A percentile compares a stretch with the other conserved stretches of the same genome.
phyloP scores from a whole-genome alignment of 2,329 filamentous ascomycete species.

The Leptoxyphium fumago region DNA sequence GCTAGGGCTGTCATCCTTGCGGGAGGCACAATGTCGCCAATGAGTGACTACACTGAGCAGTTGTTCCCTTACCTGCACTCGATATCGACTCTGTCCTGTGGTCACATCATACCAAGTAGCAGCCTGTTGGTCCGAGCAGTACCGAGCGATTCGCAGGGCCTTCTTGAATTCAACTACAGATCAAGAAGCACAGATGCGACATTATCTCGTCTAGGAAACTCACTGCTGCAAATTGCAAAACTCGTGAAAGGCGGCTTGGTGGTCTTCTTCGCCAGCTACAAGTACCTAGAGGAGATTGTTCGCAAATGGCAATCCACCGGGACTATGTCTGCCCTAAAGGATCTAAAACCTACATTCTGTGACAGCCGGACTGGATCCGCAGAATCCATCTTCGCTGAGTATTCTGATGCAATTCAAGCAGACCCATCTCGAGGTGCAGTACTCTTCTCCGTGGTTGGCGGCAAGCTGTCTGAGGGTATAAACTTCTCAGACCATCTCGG shows the following conservation, averaged over 20 bases:
- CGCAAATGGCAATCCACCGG: conserved; percentile 24
- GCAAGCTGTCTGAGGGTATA: conserved; percentile 92
- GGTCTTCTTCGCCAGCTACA: conserved; percentile 90
- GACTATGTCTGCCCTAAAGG: conserved; percentile 14
- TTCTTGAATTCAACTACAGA: conserved; percentile 80
- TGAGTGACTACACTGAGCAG: conserved; percentile 76
- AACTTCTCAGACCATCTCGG: conserved; percentile 91
- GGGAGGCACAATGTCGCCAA: conserved; percentile 95
- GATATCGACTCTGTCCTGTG: conserved; percentile 75
- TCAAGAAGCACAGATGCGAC: conserved; percentile 54
- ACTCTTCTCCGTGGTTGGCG: conserved; percentile 80
- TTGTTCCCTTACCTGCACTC: conserved; percentile 61
- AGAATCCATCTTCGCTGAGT: conserved; percentile 60
- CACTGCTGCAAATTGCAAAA: conserved; percentile 56
- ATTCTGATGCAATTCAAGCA: conserved; percentile 48
- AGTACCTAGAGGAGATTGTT: conserved; percentile 64
- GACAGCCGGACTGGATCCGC: conserved; percentile 38
- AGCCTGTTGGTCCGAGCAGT: conserved; percentile 72
- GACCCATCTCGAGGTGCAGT: conserved; percentile 49
- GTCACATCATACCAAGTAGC: conserved; percentile 74
- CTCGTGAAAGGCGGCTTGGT: conserved; percentile 79
- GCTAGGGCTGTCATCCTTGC: conserved; percentile 80
- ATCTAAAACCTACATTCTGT: conserved; percentile 35
- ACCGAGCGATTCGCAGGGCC: conserved; percentile 29
- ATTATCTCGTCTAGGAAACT: conserved; percentile 54